These are phyloP conservation scores for Lactarius akahatsu DNA, from an alignment of 768 basidiomycete genomes.

Conservation along the genomic window DNA sequence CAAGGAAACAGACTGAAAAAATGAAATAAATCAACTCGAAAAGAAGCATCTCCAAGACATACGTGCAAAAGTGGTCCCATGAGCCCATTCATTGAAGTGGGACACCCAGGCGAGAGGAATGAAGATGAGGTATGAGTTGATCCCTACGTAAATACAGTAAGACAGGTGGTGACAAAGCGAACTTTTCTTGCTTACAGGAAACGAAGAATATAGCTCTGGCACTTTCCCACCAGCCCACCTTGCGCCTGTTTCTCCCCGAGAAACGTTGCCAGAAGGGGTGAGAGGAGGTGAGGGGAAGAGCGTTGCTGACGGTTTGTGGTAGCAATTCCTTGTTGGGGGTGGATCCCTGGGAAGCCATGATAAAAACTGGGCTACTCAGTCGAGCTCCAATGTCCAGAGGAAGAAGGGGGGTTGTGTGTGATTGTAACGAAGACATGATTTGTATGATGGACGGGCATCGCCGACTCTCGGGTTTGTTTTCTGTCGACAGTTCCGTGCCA, in stretches of 20 bases:
- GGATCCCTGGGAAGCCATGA: not conserved
- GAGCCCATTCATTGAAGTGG: constrained; percentile 31
- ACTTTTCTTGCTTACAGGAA: constrained; percentile 20
- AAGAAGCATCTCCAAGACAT: constrained; percentile 11
- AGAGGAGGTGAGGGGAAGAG: not conserved
- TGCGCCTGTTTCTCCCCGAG: constrained; percentile 14
- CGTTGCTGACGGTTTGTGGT: not conserved
- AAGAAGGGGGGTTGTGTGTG: too few species aligned
- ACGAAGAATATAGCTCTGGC: constrained; percentile 11
- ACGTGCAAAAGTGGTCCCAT: constrained; percentile 30
- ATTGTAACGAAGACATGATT: not conserved
- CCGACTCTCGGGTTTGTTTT: not conserved
- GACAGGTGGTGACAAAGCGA: not conserved
- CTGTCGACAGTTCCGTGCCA: not conserved
- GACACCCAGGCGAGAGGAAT: constrained; percentile 35
- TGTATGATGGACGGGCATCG: not conserved
- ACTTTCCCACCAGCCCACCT: constrained; percentile 22
- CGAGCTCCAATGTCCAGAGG: not conserved
- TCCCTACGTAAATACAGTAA: constrained; percentile 15
- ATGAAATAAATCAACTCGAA: not conserved
- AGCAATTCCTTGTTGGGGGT: not conserved
- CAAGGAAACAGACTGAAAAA: constrained; percentile 56
- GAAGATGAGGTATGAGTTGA: constrained; percentile 31
- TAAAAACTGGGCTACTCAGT: not conserved
- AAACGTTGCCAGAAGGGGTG: constrained; percentile 21